Evolutionary conservation across 2,329 filamentous ascomycete genomes (phyloP), one percentile per base, ranked within the genome.

Genomic region (Nothophaeocryptopus gaeumannii): DNA sequence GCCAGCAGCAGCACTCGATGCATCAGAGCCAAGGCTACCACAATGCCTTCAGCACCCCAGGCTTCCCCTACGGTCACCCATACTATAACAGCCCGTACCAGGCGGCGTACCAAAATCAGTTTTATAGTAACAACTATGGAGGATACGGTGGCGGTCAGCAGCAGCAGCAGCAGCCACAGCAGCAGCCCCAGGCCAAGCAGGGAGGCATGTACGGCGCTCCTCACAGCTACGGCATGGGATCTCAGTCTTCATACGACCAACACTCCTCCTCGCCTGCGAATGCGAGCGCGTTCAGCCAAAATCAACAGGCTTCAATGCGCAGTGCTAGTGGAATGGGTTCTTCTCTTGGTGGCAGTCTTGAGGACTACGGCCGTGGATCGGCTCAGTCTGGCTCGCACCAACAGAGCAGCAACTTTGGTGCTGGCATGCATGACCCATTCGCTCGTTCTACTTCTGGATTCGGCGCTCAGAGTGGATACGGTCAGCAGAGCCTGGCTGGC

Each of bases 211-310:
- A 85, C 61, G 80, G 76, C 30, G 82, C 83, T 59, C 80, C 81
- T 35, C 80, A 83, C 58, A 76, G 72, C 48, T 86, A 84, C 64
- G 74, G 72, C 51, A 78, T 78, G 71, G 74, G 74, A 53, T 72
- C 75, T 14, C 75, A 78, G 52, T 72, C 73, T 34, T 79, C 80
- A 8, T 84, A 81, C 59, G 83, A 86, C 38, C 73, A 77, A 58
- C 80, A 86, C 64, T 78, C 80, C 2, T 80, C 82, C 12, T 83
- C 83, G 15, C 82, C 83, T 9, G 82, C 80, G 31, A 84, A 81
- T 54, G 75, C 76, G 15, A 76, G 74, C 40, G 74, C 74, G 13
- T 81, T 80, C 54, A 73, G 72, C 30, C 70, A 70, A 36, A 68
- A 72, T 40, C 63, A 67, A 48, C 58, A 61, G 32, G 51, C 52